phyloP scores from a whole-genome alignment of 1,139 yeast species.

The Kurtzmaniella quercitrusa region DNA sequence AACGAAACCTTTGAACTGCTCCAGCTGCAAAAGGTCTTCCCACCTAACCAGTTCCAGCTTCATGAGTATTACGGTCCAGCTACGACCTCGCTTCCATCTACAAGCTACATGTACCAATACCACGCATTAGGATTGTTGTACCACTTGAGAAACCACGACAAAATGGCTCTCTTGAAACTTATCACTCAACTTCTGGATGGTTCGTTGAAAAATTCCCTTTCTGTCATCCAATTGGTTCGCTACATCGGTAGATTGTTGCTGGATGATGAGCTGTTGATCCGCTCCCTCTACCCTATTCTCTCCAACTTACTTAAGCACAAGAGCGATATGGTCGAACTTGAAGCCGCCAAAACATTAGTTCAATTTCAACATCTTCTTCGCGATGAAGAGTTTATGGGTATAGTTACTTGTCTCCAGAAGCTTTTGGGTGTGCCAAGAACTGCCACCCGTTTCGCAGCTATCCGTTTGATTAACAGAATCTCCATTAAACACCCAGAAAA shows the following conservation, averaged over 20 bases:
- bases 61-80: slow-evolving; percentile 53
- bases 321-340: slow-evolving; percentile 87
- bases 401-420: slow-evolving; percentile 69
- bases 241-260: slow-evolving; percentile 67
- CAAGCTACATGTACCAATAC: slow-evolving; percentile 85
- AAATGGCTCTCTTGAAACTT: slow-evolving; percentile 89
- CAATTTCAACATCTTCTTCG: slow-evolving; percentile 54
- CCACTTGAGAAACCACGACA: slow-evolving; percentile 84
- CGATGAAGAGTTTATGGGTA: slow-evolving; percentile 59
- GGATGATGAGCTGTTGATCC: slow-evolving; percentile 53
- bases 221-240: slow-evolving; percentile 82
- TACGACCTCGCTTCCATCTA: slow-evolving; percentile 52
- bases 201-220: slow-evolving; percentile 66
- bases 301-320: slow-evolving; percentile 73
- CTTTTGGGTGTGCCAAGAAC: slow-evolving; percentile 86
- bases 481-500: slow-evolving; percentile 81
- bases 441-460: slow-evolving; percentile 88
- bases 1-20: slow-evolving; percentile 92
- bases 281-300: slow-evolving; percentile 61
- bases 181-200: slow-evolving; percentile 74
- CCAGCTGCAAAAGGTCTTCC: slow-evolving; percentile 63
- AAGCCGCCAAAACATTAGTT: slow-evolving; percentile 84
- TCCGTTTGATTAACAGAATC: slow-evolving; percentile 80
- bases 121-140: slow-evolving; percentile 92
- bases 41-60: slow-evolving; percentile 49